Evolutionary conservation across 371 early-diverging fungal species (phyloP), one percentile per base, ranked within the genome.

Genomic region (Dinochytrium kinnereticum): DNA sequence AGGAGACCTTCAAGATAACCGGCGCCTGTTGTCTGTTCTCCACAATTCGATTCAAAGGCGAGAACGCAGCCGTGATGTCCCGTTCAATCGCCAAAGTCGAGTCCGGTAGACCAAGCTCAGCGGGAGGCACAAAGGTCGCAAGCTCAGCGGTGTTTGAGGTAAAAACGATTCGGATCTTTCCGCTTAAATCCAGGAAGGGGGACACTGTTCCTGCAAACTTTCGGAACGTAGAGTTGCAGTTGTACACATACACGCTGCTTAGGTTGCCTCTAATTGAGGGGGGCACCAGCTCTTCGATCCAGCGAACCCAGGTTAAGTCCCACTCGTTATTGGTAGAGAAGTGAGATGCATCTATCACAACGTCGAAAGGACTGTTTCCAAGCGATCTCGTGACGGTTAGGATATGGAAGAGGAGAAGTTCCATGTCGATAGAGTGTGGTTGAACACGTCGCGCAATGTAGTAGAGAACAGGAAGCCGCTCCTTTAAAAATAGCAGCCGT

Each of bases 251-350:
- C 64, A 85, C 72, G 21, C 74, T 61, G 51, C 77, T 76, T 15
- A 87, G 51, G 72, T 85, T 88, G 38, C 51, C 34, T 5, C 66
- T 24, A 28, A 81, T 82, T 34, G 90, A 86, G 66, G 84, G 83
- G 30, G 95, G 94, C 33, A 95, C 69, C 2, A 94, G 80, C 67
- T 92, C 92, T 39, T 90, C 69, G 49, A 96, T 84, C 77, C 91
- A 92, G 44, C 80, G 84, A 49, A 94, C 80, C 88, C 92, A 93
- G 76, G 92, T 91, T 31, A 80, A 78, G 40, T 91, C 91, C 39
- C 94, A 89, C 82, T 96, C 95, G 76, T 95, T 95, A 1, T 89
- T 85, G 2, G 82, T 82, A n/a, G 90, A 88, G 79, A 94, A 95
- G 77, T 91, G 89, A 7, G 95, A 93, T 57, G 91, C 77, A 79